Percentiles rank a stretch among this genome's conserved stretches.
These are phyloP conservation scores for Tylopilus sp. DNA, from an alignment of 1,284 basidiomycete species.

Conservation along the genomic window DNA sequence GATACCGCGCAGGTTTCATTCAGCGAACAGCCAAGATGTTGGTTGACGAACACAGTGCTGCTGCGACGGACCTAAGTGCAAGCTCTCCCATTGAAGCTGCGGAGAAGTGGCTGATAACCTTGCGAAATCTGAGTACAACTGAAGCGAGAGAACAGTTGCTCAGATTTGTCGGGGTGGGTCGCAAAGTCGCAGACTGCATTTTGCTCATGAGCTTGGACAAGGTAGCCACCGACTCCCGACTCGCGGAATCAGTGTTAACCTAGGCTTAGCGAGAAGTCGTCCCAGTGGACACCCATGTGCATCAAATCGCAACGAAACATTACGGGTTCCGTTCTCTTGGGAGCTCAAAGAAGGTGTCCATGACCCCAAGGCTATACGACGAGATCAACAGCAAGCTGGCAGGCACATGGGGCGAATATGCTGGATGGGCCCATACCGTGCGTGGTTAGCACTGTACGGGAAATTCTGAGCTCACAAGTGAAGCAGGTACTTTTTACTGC, in stretches of 20 bases:
- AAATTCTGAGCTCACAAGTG: conserved; percentile 4
- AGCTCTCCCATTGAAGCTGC: conserved; percentile 40
- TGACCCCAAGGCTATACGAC: conserved; percentile 78
- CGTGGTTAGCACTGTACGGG: conserved; percentile 15
- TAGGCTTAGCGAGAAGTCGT: conserved; percentile 66
- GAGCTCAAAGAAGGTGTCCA: conserved; percentile 54
- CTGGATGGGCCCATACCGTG: conserved; percentile 92
- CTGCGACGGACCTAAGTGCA: conserved; percentile 6
- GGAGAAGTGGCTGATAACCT: conserved; percentile 56
- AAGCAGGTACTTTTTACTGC: conserved; percentile 56
- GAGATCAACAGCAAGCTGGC: conserved; percentile 67
- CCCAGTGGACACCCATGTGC: conserved; percentile 91
- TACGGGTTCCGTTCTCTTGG: conserved; percentile 62
- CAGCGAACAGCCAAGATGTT: conserved; percentile 81
- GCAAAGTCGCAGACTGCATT: conserved; percentile 96
- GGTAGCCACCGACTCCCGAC: conserved; percentile 39
- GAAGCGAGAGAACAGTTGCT: conserved; percentile 75
- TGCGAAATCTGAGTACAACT: conserved; percentile 52
- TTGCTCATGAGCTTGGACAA: conserved; percentile 95
- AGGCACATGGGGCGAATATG: conserved; percentile 76
- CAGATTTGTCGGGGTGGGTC: conserved; percentile 85
- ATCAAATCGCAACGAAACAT: conserved; percentile 82
- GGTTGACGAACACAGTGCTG: conserved; percentile 48
- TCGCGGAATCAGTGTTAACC: conserved; percentile 2
- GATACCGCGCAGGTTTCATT: conserved; percentile 92